Evolutionary conservation across 2,329 filamentous ascomycete genomes (phyloP).

Genomic region (Cucurbitaria berberidis): DNA sequence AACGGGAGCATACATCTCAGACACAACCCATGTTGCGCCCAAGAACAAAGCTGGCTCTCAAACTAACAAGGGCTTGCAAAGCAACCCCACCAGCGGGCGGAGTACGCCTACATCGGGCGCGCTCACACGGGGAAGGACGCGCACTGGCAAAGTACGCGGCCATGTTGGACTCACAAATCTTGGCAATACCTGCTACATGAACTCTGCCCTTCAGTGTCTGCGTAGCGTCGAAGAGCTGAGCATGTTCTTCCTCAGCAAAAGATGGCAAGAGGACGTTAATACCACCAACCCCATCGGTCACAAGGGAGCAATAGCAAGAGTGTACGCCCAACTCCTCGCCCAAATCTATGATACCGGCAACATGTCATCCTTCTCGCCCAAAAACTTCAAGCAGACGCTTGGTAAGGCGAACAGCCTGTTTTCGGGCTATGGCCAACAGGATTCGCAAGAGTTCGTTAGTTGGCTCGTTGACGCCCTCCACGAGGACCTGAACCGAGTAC

Average conservation of each 20-base stretch:
- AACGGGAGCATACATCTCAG: slow-evolving; percentile 62
- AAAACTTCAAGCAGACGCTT: slow-evolving; percentile 81
- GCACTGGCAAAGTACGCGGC: slow-evolving; percentile 73
- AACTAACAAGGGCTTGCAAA: slow-evolving; percentile 46
- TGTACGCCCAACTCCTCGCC: slow-evolving; percentile 77
- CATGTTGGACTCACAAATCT: slow-evolving; percentile 86
- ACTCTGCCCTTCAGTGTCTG: slow-evolving; percentile 93
- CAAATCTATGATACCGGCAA: slow-evolving; percentile 77
- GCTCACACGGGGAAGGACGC: slow-evolving; percentile 73
- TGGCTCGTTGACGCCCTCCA: slow-evolving; percentile 94
- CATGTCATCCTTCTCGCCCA: slow-evolving; percentile 73
- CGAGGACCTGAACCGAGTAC: slow-evolving; percentile 91
- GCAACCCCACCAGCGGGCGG: slow-evolving; percentile 63
- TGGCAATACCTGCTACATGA: slow-evolving; percentile 99
- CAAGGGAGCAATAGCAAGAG: slow-evolving; percentile 82
- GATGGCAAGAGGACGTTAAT: slow-evolving; percentile 83
- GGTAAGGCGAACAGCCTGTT: slow-evolving; percentile 84
- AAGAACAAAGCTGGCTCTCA: slow-evolving; percentile 49
- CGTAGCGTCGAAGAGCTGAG: slow-evolving; percentile 92
- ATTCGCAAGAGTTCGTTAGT: slow-evolving; percentile 95
- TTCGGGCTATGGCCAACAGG: slow-evolving; percentile 93
- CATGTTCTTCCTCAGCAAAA: slow-evolving; percentile 76
- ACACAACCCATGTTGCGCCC: slow-evolving; percentile 51
- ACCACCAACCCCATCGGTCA: slow-evolving; percentile 83
- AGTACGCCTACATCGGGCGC: slow-evolving; percentile 70